These are phyloP conservation scores for Xylaria sp. DNA, from an alignment of 2,329 filamentous ascomycete genomes.

Conservation along the genomic window DNA sequence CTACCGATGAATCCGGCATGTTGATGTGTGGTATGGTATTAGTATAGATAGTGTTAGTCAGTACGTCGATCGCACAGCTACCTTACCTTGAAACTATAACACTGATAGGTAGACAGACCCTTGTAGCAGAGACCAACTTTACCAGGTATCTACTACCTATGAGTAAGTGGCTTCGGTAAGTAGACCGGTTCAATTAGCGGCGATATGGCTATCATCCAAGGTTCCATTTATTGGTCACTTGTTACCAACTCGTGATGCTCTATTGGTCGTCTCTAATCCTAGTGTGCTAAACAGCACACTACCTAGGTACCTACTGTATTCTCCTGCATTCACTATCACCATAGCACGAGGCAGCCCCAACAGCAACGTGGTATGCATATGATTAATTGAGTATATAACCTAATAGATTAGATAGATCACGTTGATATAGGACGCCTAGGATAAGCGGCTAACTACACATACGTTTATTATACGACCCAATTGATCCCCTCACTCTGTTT, in stretches of 20 bases:
- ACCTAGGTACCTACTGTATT: too few relatives aligned
- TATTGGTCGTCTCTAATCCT: constrained; percentile 25
- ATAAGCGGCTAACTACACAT: background rate
- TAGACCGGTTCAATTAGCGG: constrained; percentile 1
- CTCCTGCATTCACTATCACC: background rate
- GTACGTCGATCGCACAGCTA: too few relatives aligned
- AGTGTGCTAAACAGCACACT: background rate
- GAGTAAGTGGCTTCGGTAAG: too few relatives aligned
- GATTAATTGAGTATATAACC: background rate
- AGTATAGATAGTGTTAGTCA: too few relatives aligned
- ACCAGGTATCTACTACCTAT: too few relatives aligned
- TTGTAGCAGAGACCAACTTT: constrained; percentile 13
- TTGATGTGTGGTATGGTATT: background rate
- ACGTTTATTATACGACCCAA: background rate
- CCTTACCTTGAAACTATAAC: too few relatives aligned
- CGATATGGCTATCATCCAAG: background rate
- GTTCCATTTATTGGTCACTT: constrained; percentile 17
- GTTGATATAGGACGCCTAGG: too few relatives aligned
- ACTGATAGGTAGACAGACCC: background rate
- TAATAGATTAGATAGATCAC: background rate
- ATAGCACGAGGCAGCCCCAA: background rate
- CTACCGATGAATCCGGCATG: background rate
- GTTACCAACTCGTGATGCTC: constrained; percentile 15
- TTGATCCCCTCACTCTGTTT: too few relatives aligned
- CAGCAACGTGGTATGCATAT: background rate